Evolutionary conservation across 2,329 filamentous ascomycete species (phyloP).

Genomic region (Verticillium isaacii): DNA sequence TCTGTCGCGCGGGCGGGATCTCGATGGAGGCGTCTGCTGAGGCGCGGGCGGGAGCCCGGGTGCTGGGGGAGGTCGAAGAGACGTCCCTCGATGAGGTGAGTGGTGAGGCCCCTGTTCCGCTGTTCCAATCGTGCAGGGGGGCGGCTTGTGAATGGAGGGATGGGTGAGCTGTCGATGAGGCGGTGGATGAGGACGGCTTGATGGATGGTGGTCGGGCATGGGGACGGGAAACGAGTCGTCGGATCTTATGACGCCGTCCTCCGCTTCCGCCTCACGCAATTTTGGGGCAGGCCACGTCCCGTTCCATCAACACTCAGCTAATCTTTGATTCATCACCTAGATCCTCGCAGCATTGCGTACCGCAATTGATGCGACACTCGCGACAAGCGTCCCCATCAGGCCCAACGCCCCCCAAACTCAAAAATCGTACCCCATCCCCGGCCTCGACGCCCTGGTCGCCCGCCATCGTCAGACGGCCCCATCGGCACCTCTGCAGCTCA

Average conservation of each 20-base stretch:
- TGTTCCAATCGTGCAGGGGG: no score
- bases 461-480: slow-evolving; percentile 45
- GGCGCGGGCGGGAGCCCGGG: slow-evolving; percentile 37
- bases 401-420: not conserved
- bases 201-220: not conserved
- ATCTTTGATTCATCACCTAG: not conserved
- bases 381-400: not conserved
- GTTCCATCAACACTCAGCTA: not conserved
- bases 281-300: not conserved
- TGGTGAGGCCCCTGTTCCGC: slow-evolving; percentile 4
- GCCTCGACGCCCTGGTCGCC: slow-evolving; percentile 40
- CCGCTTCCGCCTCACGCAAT: slow-evolving; percentile 1
- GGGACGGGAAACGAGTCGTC: not conserved
- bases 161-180: not conserved
- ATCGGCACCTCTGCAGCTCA: slow-evolving; percentile 41
- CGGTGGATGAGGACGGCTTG: not conserved
- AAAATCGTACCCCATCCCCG: slow-evolving; percentile 11
- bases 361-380: not conserved
- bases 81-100: slow-evolving; percentile 56
- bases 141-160: not conserved
- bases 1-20: not conserved
- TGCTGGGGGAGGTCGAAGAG: slow-evolving; percentile 53
- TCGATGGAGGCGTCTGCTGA: slow-evolving; percentile 29
- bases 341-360: not conserved
- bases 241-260: slow-evolving; percentile 3